Base-by-base conservation (phyloP, 768 basidiomycete genomes). In the Trametes maxima region DNA sequence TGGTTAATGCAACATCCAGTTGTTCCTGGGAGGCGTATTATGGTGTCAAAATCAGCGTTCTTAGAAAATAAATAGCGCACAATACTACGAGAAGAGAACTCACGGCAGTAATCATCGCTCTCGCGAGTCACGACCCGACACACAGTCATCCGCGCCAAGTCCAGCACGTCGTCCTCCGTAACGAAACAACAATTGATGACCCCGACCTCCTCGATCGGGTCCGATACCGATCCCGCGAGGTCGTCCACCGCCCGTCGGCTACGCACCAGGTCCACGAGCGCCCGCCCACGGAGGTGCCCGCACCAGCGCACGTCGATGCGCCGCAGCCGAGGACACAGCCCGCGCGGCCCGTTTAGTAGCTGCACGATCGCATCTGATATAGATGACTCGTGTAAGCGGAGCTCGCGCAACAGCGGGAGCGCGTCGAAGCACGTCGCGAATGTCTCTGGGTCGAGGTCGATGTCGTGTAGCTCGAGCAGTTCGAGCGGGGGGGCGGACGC, bases 261-360 rank as follows among this genome's bases (percentile, higher is more conserved):
- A 51, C 65, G 69, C 45, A 83, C 84, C 16, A 87, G 71, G 35
- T 78, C 72, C 40, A 82, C 84, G 40, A 87, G 72, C 21, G 80
- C 80, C 1, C 67, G 70, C 19, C 85, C 84, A 28, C 77, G 78
- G 6, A 88, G 68, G 57, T 84, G 79, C 12, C 79, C 77, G 65
- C 85, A 87, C 85, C 84, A 87, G 25, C 84, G 79, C 50, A 87
- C 70, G 68, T 87, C 84, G 52, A 88, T 68, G 48, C 73, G 73
- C 44, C 69, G 68, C 44, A 87, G 79, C 54, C 67, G 70, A 24
- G 80, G 85, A 60, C 84, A 87, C 14, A 78, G 65, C n/a, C 62
- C 63, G 37, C 40, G 46, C 28, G 75, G 74, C 2, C 78, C 79
- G 44, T 72, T 66, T 44, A 85, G 67, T 33, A 71, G 64, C 33